Percentiles rank a stretch among this genome's conserved stretches.
Evolutionary conservation across 2,329 filamentous ascomycete species (phyloP).

Genomic region (Trichoderma harzianum): DNA sequence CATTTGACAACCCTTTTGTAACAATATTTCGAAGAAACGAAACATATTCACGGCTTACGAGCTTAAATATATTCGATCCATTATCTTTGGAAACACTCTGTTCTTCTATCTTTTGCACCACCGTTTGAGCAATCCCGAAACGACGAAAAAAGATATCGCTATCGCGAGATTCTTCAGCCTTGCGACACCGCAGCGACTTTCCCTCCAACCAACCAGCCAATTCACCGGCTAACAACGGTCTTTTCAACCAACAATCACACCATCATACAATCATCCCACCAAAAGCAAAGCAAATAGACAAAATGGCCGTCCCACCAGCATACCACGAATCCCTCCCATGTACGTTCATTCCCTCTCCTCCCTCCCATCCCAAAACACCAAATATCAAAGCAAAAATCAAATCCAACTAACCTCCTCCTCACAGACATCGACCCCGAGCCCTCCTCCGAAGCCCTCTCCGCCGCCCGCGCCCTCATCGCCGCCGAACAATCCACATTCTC

Average conservation of each 20-base stretch:
- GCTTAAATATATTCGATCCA: neutral
- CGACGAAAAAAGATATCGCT: neutral
- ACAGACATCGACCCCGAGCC: conserved; percentile 79
- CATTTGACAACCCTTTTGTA: neutral
- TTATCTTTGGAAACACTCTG: neutral
- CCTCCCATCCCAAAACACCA: conserved; percentile 12
- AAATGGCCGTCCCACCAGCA: conserved; percentile 31
- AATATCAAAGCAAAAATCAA: neutral
- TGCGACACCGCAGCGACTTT: neutral
- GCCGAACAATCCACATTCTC: conserved; percentile 56
- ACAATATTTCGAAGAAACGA: neutral
- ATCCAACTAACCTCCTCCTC: neutral
- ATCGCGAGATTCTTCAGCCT: conserved; percentile 1
- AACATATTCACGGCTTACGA: neutral
- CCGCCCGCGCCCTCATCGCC: conserved; percentile 67
- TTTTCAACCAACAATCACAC: neutral
- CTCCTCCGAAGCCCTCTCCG: conserved; percentile 57
- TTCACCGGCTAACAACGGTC: neutral
- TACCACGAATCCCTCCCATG: conserved; percentile 79
- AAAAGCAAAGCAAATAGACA: neutral
- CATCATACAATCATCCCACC: neutral
- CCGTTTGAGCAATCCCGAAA: neutral
- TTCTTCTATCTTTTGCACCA: neutral
- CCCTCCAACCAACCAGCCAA: neutral
- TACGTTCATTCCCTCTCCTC: neutral